Base-by-base conservation (phyloP, 768 basidiomycete species). In the Tylopilus vinaceipallidus region DNA sequence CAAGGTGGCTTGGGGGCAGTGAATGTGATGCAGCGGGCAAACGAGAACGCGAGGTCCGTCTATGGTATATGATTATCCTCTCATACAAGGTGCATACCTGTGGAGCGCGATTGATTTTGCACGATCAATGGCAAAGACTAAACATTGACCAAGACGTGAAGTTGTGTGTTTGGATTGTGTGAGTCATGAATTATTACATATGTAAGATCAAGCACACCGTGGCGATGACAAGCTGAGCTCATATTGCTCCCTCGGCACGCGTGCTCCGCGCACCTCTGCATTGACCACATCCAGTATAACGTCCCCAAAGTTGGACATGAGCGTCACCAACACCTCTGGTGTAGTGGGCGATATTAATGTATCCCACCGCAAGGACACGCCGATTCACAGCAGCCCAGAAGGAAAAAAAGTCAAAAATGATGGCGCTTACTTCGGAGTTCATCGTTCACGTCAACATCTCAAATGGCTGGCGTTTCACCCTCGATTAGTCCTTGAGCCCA, bases 291-390 rank as follows among this genome's bases (percentile, higher is more conserved):
- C n/a, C n/a, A n/a, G n/a, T n/a, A n/a, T n/a, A n/a, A 72, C 79
- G 40, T 80, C 83, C 0, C 62, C 71, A 9, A 66, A 71, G 35
- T 76, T 81, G 3, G 82, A 86, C 63, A 73, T 73, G 14, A 78
- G 87, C 56, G 84, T 88, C 61, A 78, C 81, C 49, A 84, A 86
- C 56, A 77, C 88, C 45, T 82, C 79, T 4, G 75, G 83, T 45
- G 79, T 84, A 48, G 84, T 81, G 0, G 88, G 85, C 0, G 72
- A 73, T 41, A 70, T 86, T 52, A 26, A 46, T 66, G 33, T 71
- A 76, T 54, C 79, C 79, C 0, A 68, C 27, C 79, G 76, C 66
- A 69, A 71, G 53, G 77, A 75, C 43, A 58, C 58, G 4, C 74
- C 75, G 2, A 44, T 44, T 13, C 53, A 61, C 42, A 27, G 47